phyloP scores from a whole-genome alignment of 1,284 basidiomycete genomes.

The Lentinus polychrous region DNA sequence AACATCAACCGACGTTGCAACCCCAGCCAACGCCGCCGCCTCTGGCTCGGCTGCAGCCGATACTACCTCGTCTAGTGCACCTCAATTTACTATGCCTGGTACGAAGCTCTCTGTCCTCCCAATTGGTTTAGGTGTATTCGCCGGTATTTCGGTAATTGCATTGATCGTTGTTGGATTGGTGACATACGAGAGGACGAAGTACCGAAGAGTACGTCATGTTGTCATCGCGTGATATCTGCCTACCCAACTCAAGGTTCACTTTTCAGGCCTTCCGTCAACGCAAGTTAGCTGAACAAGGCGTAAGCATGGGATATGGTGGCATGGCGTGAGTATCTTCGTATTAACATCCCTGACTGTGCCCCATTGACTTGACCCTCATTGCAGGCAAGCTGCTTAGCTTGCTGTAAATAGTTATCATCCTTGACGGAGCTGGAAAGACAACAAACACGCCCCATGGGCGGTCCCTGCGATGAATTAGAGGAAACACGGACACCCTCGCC shows the following conservation, averaged over 20 bases:
- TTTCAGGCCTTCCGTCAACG: conserved; percentile 67
- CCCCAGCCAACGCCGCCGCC: conserved; percentile 21
- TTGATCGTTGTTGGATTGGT: conserved; percentile 74
- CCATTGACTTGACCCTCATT: not conserved
- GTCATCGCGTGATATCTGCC: not conserved
- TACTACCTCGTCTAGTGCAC: conserved; percentile 31
- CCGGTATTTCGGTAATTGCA: conserved; percentile 73
- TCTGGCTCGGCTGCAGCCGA: conserved; percentile 31
- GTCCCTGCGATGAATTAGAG: not conserved
- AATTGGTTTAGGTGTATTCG: conserved; percentile 75
- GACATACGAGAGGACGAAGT: conserved; percentile 76
- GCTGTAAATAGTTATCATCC: conserved; percentile 5
- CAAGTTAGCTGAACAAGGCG: conserved; percentile 62
- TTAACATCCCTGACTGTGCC: not conserved
- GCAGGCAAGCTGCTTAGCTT: conserved; percentile 12
- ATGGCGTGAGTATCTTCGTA: conserved; percentile 38
- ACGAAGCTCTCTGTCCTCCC: conserved; percentile 69
- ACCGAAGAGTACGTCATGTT: conserved; percentile 57
- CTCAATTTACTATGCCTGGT: conserved; percentile 58
- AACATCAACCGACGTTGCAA: conserved; percentile 5
- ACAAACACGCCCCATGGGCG: not conserved
- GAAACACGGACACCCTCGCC: not conserved
- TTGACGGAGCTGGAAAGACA: conserved; percentile 6
- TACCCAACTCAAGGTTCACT: not conserved
- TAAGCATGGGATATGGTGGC: conserved; percentile 55